phyloP scores from a whole-genome alignment of 2,329 filamentous ascomycete genomes.

The Trichoderma aggressivum region DNA sequence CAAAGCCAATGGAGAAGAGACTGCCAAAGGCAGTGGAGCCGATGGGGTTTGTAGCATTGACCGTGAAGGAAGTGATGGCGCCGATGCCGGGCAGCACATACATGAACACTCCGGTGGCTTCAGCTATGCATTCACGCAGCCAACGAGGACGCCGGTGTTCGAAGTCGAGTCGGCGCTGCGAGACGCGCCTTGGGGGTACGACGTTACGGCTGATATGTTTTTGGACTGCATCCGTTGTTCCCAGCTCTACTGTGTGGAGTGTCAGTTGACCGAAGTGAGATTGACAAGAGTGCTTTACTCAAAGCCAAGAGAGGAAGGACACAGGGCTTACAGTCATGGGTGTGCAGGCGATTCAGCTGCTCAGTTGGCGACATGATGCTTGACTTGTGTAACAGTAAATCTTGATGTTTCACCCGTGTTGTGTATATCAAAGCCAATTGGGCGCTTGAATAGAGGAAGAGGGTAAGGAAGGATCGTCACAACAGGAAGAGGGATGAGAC shows the following conservation, averaged over 20 bases:
- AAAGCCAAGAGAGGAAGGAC: not conserved
- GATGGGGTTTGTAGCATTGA: slow-evolving; percentile 41
- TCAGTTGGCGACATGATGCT: not conserved
- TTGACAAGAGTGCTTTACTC: not conserved
- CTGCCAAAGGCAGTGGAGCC: slow-evolving; percentile 38
- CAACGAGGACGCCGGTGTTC: slow-evolving; percentile 51
- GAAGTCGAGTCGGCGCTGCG: slow-evolving; percentile 52
- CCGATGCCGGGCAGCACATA: slow-evolving; percentile 54
- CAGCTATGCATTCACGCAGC: slow-evolving; percentile 53
- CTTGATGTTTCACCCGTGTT: not conserved
- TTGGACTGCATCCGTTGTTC: slow-evolving; percentile 51
- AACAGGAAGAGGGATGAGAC: not conserved
- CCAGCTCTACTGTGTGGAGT: slow-evolving; percentile 41
- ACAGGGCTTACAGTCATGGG: slow-evolving; percentile 22
- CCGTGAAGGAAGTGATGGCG: slow-evolving; percentile 48
- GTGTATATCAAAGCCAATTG: not conserved
- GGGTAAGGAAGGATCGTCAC: not conserved
- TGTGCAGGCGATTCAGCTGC: slow-evolving; percentile 16
- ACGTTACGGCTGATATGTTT: slow-evolving; percentile 49
- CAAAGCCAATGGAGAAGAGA: slow-evolving; percentile 53
- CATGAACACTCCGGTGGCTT: slow-evolving; percentile 56
- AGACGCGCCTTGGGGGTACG: slow-evolving; percentile 47
- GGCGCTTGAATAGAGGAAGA: not conserved
- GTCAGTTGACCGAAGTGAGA: not conserved
- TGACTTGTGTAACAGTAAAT: not conserved